Evolutionary conservation across 257 asterid genomes (phyloP), one percentile per base, ranked within the genome.

Genomic region (Jasminum sambac): DNA sequence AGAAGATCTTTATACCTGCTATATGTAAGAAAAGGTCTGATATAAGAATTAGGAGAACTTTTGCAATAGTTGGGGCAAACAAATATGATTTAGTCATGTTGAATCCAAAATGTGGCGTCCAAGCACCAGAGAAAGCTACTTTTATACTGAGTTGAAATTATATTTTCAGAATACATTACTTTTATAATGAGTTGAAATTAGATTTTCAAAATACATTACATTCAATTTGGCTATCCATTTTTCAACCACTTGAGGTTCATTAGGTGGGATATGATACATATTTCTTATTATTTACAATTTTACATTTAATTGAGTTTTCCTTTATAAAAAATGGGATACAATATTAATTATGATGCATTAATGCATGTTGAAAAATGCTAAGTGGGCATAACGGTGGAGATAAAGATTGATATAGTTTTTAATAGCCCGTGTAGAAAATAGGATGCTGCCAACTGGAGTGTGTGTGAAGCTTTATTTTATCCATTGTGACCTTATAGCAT

Each of bases 1-100:
- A 52, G 60, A 34, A 17, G 37, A 3, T 24, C 50, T 43, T 41
- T 8, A 39, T 17, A 75, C 83, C 83, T 75, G 78, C 21, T 9
- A 62, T 24, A 48, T 50, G 69, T 12, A 72, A 38, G 73, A 30
- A 67, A 38, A 72, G 4, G 26, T 67, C 9, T 13, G 52, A 24
- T 8, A 64, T 0, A 25, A 61, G 67, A 13, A 63, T 40, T 1
- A 72, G 40, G 58, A 76, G 41, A 48, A 71, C 24, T 43, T 11
- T 11, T 66, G 26, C 64, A 58, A 36, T 68, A 21, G 69, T 41
- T 63, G 59, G 61, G 11, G 61, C 11, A 65, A 50, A 40, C 55
- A 36, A 62, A 60, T 42, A 46, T 36, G 68, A 70, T 10, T 41
- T 77, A 14, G 61, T 66, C 78, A 73, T 73, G 70, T 17, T 16